These are phyloP conservation scores for Pichia sp. DNA, from an alignment of 1,139 yeast species.

Conservation along the genomic window DNA sequence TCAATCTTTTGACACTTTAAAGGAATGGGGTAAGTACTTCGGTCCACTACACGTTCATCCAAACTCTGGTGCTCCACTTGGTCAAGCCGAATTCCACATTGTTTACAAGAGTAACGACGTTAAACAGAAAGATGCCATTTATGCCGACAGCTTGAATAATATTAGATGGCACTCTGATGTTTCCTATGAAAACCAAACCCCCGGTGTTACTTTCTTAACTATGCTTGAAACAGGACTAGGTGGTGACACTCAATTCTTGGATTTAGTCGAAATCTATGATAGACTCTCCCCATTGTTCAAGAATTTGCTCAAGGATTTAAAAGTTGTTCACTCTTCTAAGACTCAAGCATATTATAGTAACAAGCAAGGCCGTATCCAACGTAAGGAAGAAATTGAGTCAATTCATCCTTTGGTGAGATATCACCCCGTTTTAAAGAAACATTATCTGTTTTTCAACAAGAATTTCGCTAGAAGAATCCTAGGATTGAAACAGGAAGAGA, in stretches of 20 bases:
- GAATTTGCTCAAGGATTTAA: slow-evolving; percentile 52
- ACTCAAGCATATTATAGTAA: slow-evolving; percentile 63
- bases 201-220: slow-evolving; percentile 62
- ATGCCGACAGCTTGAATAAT: slow-evolving; percentile 37
- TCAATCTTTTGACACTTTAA: slow-evolving; percentile 43
- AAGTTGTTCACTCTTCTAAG: slow-evolving; percentile 63
- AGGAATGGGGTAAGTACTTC: slow-evolving; percentile 57
- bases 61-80: slow-evolving; percentile 66
- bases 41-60: slow-evolving; percentile 76
- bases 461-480: slow-evolving; percentile 61
- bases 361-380: slow-evolving; percentile 56
- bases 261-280: slow-evolving; percentile 63
- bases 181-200: slow-evolving; percentile 69
- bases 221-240: slow-evolving; percentile 44
- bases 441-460: slow-evolving; percentile 56
- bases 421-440: slow-evolving; percentile 67
- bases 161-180: slow-evolving; percentile 67
- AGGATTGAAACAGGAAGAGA: slow-evolving; percentile 65
- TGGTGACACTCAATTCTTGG: slow-evolving; percentile 71
- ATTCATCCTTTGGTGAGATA: slow-evolving; percentile 70
- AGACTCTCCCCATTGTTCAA: slow-evolving; percentile 62
- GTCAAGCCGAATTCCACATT: slow-evolving; percentile 58
- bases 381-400: slow-evolving; percentile 56
- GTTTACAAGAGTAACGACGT: slow-evolving; percentile 54
- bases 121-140: slow-evolving; percentile 35